These are phyloP conservation scores for Elongisporangium senticosum DNA, from an alignment of 352 stramenopile species.

Conservation along the genomic window DNA sequence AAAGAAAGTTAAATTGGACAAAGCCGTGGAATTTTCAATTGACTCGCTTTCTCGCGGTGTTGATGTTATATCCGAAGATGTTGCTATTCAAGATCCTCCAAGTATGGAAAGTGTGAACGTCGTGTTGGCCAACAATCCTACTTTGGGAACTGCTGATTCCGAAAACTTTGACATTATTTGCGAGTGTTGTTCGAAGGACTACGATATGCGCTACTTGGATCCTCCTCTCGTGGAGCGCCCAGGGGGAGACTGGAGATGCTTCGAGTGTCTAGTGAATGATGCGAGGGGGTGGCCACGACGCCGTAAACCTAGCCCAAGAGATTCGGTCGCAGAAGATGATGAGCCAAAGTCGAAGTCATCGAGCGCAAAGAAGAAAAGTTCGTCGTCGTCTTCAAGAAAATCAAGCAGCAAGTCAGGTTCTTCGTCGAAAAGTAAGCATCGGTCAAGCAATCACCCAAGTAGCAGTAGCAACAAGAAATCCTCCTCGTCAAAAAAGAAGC, in stretches of 20 bases:
- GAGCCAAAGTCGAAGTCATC: slow-evolving; percentile 13
- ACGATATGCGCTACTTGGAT: slow-evolving; percentile 83
- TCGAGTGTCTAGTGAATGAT: slow-evolving; percentile 86
- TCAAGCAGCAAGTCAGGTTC: slow-evolving; percentile 30
- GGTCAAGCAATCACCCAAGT: slow-evolving; percentile 36
- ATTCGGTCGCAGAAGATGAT: slow-evolving; percentile 12
- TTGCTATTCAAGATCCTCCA: background rate
- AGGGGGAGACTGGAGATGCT: slow-evolving; percentile 77
- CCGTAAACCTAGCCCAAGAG: slow-evolving; percentile 24
- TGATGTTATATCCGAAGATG: background rate
- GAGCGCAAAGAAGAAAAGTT: slow-evolving; percentile 25
- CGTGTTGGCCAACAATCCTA: background rate
- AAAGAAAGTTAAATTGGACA: slow-evolving; percentile 11
- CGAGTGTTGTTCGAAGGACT: slow-evolving; percentile 67
- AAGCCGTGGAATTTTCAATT: background rate
- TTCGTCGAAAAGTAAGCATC: slow-evolving; percentile 39
- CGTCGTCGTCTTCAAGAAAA: slow-evolving; percentile 37
- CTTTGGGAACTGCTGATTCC: slow-evolving; percentile 2
- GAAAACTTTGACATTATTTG: slow-evolving; percentile 79
- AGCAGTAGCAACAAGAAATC: slow-evolving; percentile 53
- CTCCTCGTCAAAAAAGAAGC: slow-evolving; percentile 47
- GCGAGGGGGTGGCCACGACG: slow-evolving; percentile 72
- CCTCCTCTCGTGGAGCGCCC: slow-evolving; percentile 71
- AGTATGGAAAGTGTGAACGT: slow-evolving; percentile 1
- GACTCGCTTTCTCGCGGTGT: background rate